Evolutionary conservation across 805 yeast species (phyloP), one percentile per base, ranked within the genome.

Genomic region (Millerozyma miso): DNA sequence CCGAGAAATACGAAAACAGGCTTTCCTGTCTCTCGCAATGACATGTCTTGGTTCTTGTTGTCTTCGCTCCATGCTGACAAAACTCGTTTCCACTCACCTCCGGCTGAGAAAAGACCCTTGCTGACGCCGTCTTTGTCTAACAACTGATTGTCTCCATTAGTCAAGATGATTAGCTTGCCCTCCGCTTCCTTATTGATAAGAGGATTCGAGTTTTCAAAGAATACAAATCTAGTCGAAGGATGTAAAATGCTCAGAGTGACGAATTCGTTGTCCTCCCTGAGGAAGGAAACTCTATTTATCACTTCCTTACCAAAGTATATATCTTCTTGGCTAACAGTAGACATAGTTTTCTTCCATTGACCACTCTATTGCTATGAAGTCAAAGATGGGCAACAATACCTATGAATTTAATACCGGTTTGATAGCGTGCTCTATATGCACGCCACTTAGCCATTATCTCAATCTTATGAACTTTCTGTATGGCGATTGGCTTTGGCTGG

Each of bases 271-370:
- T 83, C 78, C 18, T 77, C 77, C 31, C 91, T 63, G 39, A 83
- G 62, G 51, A 82, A 85, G 14, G 84, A 76, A 4, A 84, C 77
- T 44, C 91, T 63, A 58, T 83, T 81, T 43, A 85, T 64, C 4
- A 76, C 78, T 45, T 71, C 78, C 13, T 73, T 73, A 16, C 79
- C 74, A 50, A 69, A 78, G 47, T 67, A 67, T 44, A 55, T 57
- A 38, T 59, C 56, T 23, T 51, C 47, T 37, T 54, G 55, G 34
- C 50, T 23, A 10, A 10, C 6, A 7, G 10, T 10, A 7, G 29
- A 23, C 29, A 23, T 23, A n/a, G n/a, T n/a, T n/a, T n/a, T n/a
- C n/a, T n/a, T n/a, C n/a, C n/a, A n/a, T n/a, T n/a, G n/a, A n/a
- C n/a, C n/a, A n/a, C n/a, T n/a, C n/a, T n/a, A n/a, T n/a, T n/a